Evolutionary conservation across 2,329 filamentous ascomycete genomes (phyloP).

Genomic region (Fusarium zealandicum): DNA sequence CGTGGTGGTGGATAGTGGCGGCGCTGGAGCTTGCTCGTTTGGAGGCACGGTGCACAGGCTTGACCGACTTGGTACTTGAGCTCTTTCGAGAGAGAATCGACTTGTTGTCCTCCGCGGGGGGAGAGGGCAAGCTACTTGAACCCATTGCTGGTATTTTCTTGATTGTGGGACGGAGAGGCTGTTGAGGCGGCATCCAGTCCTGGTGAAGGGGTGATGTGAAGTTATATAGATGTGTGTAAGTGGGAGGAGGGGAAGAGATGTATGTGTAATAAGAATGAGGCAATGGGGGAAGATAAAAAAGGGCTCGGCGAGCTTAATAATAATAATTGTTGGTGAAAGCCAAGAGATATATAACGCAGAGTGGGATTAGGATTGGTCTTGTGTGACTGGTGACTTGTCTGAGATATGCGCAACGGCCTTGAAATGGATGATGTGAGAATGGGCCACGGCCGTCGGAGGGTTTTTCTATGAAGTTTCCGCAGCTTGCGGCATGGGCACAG

Average conservation of each 20-base stretch:
- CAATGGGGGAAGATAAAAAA: slow-evolving; percentile 19
- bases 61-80: slow-evolving; percentile 55
- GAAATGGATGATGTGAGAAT: slow-evolving; percentile 41
- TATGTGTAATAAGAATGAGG: slow-evolving; percentile 27
- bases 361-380: slow-evolving; percentile 21
- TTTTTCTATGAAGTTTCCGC: slow-evolving; percentile 38
- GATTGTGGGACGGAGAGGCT: slow-evolving; percentile 11
- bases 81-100: slow-evolving; percentile 48
- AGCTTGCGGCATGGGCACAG: slow-evolving; percentile 10
- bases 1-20: slow-evolving; percentile 48
- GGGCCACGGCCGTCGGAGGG: slow-evolving; percentile 36
- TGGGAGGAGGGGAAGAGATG: slow-evolving; percentile 9
- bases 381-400: slow-evolving; percentile 28
- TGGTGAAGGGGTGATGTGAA: slow-evolving; percentile 3
- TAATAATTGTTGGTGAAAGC: slow-evolving; percentile 22
- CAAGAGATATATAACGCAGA: slow-evolving; percentile 28
- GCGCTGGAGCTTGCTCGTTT: slow-evolving; percentile 56
- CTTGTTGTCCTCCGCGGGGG: slow-evolving; percentile 59
- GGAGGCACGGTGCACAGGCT: slow-evolving; percentile 58
- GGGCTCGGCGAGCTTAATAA: slow-evolving; percentile 40
- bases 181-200: slow-evolving; percentile 20
- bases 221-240: slow-evolving; percentile 25
- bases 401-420: slow-evolving; percentile 32
- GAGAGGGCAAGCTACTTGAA: slow-evolving; percentile 57
- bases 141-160: slow-evolving; percentile 52